These are phyloP conservation scores for Acarospora socialis DNA, from an alignment of 2,329 filamentous ascomycete species.

Conservation along the genomic window DNA sequence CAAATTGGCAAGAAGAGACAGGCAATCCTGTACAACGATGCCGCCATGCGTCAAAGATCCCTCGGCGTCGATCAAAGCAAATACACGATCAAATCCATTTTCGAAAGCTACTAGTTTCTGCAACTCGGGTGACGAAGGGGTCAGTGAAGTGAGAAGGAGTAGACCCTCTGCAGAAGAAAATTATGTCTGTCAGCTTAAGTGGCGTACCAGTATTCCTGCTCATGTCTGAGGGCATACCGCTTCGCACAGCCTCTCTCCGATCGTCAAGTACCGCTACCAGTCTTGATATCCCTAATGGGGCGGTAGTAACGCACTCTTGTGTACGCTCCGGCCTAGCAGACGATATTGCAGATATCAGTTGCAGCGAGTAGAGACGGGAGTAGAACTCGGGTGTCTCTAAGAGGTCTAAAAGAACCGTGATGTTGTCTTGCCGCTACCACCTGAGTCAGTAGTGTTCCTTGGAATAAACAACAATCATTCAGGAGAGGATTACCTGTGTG, in stretches of 20 bases:
- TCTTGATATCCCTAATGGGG: slow-evolving; percentile 74
- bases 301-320: slow-evolving; percentile 84
- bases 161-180: slow-evolving; percentile 47
- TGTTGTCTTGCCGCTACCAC: slow-evolving; percentile 76
- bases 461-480: slow-evolving; percentile 13
- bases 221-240: slow-evolving; percentile 35
- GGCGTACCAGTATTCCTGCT: not conserved
- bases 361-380: slow-evolving; percentile 76
- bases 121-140: slow-evolving; percentile 71
- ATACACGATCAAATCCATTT: slow-evolving; percentile 78
- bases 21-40: slow-evolving; percentile 79
- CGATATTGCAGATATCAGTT: slow-evolving; percentile 76
- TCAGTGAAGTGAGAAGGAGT: slow-evolving; percentile 74
- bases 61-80: slow-evolving; percentile 66
- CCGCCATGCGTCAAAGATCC: slow-evolving; percentile 72
- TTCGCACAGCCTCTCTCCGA: slow-evolving; percentile 69
- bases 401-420: slow-evolving; percentile 76
- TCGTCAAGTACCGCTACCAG: slow-evolving; percentile 78
- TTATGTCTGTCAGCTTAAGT: too few species aligned
- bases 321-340: slow-evolving; percentile 77
- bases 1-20: slow-evolving; percentile 81
- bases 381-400: slow-evolving; percentile 81
- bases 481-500: slow-evolving; percentile 68
- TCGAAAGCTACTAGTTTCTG: slow-evolving; percentile 95
- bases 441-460: slow-evolving; percentile 33